Conservation (phyloP, 352 stramenopile species). For the Sclerospora graminicola region DNA sequence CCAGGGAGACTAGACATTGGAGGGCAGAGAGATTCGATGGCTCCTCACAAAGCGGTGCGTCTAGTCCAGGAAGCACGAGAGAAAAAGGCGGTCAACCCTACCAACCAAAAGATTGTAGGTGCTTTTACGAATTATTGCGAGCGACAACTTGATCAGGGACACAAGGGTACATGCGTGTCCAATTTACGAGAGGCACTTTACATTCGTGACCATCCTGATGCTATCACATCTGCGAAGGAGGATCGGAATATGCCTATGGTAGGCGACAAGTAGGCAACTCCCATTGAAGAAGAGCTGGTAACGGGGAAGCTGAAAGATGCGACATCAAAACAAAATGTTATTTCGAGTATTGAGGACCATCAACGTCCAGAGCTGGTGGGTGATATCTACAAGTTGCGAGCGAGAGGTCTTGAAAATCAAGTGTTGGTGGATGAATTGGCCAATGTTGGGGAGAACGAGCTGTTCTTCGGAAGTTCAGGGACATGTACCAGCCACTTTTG, state of each 20-base stretch:
- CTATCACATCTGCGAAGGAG: conserved; percentile 35
- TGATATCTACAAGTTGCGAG: conserved; percentile 29
- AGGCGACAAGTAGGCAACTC: conserved; percentile 39
- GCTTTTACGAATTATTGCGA: conserved; percentile 57
- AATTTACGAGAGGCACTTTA: conserved; percentile 52
- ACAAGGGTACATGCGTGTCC: conserved; percentile 64
- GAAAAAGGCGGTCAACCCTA: conserved; percentile 25
- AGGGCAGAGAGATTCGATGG: conserved; percentile 21
- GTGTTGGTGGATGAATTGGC: conserved; percentile 48
- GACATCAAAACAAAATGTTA: conserved; percentile 37
- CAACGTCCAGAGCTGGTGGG: conserved; percentile 32
- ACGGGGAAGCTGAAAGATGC: conserved; percentile 42
- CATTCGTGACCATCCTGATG: conserved; percentile 40
- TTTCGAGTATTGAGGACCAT: conserved; percentile 26
- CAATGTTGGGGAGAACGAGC: conserved; percentile 58
- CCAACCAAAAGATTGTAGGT: conserved; percentile 72
- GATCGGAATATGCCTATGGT: conserved; percentile 35
- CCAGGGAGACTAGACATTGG: too few relatives aligned
- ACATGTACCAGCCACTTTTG: conserved; percentile 66
- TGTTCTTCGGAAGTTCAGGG: conserved; percentile 57
- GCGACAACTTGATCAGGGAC: conserved; percentile 39
- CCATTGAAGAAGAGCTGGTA: conserved; percentile 48
- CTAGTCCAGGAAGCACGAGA: conserved; percentile 46
- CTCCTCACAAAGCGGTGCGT: conserved; percentile 43
- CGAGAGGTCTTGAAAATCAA: conserved; percentile 52